These are phyloP conservation scores for Prototheca wickerhamii DNA, from an alignment of 163 green algal species.

Conservation along the genomic window DNA sequence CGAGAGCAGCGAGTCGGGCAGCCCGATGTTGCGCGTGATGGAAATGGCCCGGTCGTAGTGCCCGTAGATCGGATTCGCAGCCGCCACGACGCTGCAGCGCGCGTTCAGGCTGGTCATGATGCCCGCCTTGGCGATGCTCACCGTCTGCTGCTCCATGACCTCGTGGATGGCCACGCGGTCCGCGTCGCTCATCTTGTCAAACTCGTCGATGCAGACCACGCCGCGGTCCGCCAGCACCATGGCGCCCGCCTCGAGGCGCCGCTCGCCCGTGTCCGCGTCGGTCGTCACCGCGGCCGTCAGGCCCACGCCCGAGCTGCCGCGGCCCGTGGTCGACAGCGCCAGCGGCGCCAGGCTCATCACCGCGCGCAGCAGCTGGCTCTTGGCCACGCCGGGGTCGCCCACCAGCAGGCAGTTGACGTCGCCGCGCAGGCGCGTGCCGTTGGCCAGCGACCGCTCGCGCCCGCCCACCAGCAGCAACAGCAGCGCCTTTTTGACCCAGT, in stretches of 20 bases:
- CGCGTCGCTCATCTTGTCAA: slow-evolving; percentile 99
- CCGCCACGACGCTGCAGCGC: slow-evolving; percentile 90
- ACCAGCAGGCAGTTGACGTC: slow-evolving; percentile 96
- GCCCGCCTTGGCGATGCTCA: slow-evolving; percentile 98
- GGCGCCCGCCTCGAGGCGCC: slow-evolving; percentile 91
- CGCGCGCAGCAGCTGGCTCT: slow-evolving; percentile 85
- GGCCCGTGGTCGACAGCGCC: slow-evolving; percentile 79
- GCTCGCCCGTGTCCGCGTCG: slow-evolving; percentile 87
- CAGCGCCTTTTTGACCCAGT: slow-evolving; percentile 86
- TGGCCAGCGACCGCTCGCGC: slow-evolving; percentile 48
- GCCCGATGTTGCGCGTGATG: slow-evolving; percentile 89
- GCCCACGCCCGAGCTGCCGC: slow-evolving; percentile 93
- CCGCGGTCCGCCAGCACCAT: slow-evolving; percentile 98
- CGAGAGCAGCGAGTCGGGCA: slow-evolving; percentile 95
- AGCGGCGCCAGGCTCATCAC: slow-evolving; percentile 93
- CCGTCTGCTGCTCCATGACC: slow-evolving; percentile 96
- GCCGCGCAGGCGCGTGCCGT: slow-evolving; percentile 64
- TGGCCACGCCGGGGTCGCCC: slow-evolving; percentile 58
- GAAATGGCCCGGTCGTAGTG: slow-evolving; percentile 80
- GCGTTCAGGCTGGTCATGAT: slow-evolving; percentile 95
- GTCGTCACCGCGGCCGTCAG: slow-evolving; percentile 94
- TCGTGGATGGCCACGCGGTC: slow-evolving; percentile 98
- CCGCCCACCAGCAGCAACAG: slow-evolving; percentile 88
- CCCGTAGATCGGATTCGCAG: slow-evolving; percentile 96
- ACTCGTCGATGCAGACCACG: slow-evolving; percentile 98